Base-by-base conservation (phyloP, 192 early-diverging fungal species). In the Podila clonocystis region DNA sequence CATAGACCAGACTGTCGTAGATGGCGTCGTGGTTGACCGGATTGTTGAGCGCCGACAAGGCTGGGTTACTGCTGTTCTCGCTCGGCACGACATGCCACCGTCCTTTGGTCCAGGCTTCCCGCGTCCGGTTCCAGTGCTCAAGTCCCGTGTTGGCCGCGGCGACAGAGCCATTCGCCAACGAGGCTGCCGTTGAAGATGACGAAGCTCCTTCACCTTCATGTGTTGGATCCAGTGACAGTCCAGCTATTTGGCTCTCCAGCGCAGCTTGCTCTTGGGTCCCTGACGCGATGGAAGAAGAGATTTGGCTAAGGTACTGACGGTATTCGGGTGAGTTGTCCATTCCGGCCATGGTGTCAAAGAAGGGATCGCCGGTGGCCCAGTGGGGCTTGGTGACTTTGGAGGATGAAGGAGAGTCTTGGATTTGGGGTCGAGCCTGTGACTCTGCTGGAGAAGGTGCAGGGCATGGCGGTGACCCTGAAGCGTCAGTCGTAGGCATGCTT, bases 121-220 rank as follows among this genome's bases (percentile, higher is more conserved):
- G 67, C n/a, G 77, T 82, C 34, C 55, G 65, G 62, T 86, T 82
- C 88, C 88, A 89, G 60, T 82, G 76, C 26, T 83, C 80, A 13
- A 89, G 62, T 30, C 84, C 86, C 50, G 68, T 74, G 31, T 67
- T 68, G 8, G 67, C 62, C 15, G 58, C 62, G 3, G 62, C 20
- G 19, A 24, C 34, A 13, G 58, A 28, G 17, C 55, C 52, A 7
- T 59, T 52, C 31, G 55, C 29, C 26, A 30, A n/a, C 4, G 38
- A 4, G 9, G 50, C 52, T 3, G 52, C 52, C n/a, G 52, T 55
- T 9, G 52, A 55, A 17, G 52, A 45, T 36, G 34, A 36, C 34
- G 34, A 36, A 11, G 34, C 34, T 45, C 15, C 41, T 45, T 45
- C 41, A 15, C 41, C 41, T 12, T 3, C 41, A 0, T 45, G 13